phyloP scores from a whole-genome alignment of 495 filamentous ascomycete species.

The Podospora anserina region DNA sequence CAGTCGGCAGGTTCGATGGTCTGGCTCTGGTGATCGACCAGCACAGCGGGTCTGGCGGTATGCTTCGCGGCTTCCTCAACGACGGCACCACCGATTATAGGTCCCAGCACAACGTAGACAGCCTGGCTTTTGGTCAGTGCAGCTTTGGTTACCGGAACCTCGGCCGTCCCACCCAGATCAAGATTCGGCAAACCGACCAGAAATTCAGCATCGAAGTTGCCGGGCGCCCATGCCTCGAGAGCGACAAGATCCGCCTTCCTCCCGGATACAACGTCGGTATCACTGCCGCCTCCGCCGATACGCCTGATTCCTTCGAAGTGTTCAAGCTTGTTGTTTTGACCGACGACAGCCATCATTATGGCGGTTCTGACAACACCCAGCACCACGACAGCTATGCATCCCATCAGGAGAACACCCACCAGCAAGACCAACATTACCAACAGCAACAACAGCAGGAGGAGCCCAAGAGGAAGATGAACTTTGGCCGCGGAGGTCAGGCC shows the following conservation, averaged over 20 bases:
- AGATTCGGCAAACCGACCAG: conserved; percentile 62
- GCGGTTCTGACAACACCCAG: conserved; percentile 31
- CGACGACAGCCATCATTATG: conserved; percentile 40
- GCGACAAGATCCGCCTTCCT: conserved; percentile 71
- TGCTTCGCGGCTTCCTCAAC: conserved; percentile 87
- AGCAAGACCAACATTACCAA: conserved; percentile 32
- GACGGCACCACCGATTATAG: conserved; percentile 83
- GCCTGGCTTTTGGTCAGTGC: conserved; percentile 90
- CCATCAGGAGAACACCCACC: conserved; percentile 30
- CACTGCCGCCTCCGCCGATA: conserved; percentile 82
- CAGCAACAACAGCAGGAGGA: conserved; percentile 18
- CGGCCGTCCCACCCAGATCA: conserved; percentile 73
- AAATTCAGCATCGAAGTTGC: conserved; percentile 78
- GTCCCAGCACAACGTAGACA: conserved; percentile 72
- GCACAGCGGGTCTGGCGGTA: conserved; percentile 76
- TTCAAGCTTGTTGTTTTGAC: conserved; percentile 77
- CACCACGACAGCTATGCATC: conserved; percentile 27
- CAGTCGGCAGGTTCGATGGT: conserved; percentile 77
- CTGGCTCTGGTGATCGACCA: conserved; percentile 83
- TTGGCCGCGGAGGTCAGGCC: conserved; percentile 26
- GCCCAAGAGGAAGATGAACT: not conserved
- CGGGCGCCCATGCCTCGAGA: conserved; percentile 79
- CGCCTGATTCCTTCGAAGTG: conserved; percentile 89
- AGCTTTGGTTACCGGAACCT: conserved; percentile 88
- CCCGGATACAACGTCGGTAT: conserved; percentile 81